phyloP scores from a whole-genome alignment of 1,139 yeast genomes.

The Zygosaccharomyces sapae region DNA sequence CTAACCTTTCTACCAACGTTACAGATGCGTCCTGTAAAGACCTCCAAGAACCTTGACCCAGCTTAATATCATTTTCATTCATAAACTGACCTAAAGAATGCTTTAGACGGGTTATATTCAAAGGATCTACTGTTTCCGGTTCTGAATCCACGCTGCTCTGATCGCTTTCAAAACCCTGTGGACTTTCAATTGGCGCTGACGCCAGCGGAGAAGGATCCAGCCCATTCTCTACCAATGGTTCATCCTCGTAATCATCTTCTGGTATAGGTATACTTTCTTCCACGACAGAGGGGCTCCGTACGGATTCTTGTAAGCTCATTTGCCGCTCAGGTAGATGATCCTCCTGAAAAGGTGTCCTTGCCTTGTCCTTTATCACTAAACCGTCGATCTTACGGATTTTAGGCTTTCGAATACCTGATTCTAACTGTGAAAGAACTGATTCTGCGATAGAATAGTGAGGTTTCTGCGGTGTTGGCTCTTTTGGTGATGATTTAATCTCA shows the following conservation, averaged over 20 bases:
- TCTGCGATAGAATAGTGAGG: slow-evolving; percentile 5
- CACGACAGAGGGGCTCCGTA: neutral
- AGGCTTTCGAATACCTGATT: slow-evolving; percentile 3
- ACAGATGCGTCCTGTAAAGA: slow-evolving; percentile 12
- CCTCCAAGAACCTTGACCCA: slow-evolving; percentile 15
- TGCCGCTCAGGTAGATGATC: neutral
- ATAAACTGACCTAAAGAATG: slow-evolving; percentile 8
- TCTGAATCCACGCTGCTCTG: slow-evolving; percentile 5
- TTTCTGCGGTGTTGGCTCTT: neutral
- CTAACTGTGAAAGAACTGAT: slow-evolving; percentile 10
- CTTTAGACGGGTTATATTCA: slow-evolving; percentile 9
- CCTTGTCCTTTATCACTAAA: slow-evolving; percentile 13
- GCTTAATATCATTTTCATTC: slow-evolving; percentile 9
- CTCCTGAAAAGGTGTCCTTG: neutral
- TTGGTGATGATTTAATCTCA: neutral
- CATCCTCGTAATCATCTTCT: neutral
- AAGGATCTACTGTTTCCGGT: slow-evolving; percentile 10
- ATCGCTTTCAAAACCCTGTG: slow-evolving; percentile 1
- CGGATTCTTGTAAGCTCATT: neutral
- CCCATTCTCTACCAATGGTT: neutral
- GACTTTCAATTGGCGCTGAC: neutral
- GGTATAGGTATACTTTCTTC: neutral
- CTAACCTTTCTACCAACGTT: slow-evolving; percentile 6
- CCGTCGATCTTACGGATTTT: slow-evolving; percentile 15
- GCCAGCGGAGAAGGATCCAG: neutral